These are phyloP conservation scores for Claviceps purpurea DNA, from an alignment of 2,329 filamentous ascomycete species.

Conservation along the genomic window DNA sequence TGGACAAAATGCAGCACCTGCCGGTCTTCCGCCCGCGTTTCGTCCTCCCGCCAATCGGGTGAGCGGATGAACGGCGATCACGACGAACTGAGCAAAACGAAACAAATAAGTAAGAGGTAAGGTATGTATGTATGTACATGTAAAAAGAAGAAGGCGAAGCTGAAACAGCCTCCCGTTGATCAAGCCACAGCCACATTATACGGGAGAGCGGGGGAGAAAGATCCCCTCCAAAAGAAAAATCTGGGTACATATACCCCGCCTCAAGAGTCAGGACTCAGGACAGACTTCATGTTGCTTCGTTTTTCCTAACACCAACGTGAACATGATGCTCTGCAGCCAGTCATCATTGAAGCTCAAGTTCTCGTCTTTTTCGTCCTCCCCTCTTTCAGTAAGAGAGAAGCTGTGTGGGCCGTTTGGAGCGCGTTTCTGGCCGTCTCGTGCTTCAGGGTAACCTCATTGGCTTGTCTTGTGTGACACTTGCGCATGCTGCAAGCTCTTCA, in stretches of 20 bases:
- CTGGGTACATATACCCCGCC: too few relatives aligned
- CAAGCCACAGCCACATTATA: too few relatives aligned
- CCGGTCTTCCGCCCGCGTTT: neutral
- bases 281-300: too few relatives aligned
- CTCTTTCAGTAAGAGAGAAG: neutral
- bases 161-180: neutral
- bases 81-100: neutral
- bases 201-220: too few relatives aligned
- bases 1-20: neutral
- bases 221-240: too few relatives aligned
- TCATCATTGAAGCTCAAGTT: neutral
- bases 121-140: too few relatives aligned
- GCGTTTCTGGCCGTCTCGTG: conserved; percentile 3
- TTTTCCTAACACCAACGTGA: too few relatives aligned
- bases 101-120: neutral
- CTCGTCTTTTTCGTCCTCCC: neutral
- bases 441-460: neutral
- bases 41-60: neutral
- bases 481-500: too few relatives aligned
- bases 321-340: neutral
- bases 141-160: neutral
- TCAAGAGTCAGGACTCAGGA: too few relatives aligned
- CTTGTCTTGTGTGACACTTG: too few relatives aligned
- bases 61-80: neutral
- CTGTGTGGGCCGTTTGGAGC: neutral